Base-by-base conservation (phyloP, 2,329 filamentous ascomycete species). In the Cylindrodendrum hubeiense region DNA sequence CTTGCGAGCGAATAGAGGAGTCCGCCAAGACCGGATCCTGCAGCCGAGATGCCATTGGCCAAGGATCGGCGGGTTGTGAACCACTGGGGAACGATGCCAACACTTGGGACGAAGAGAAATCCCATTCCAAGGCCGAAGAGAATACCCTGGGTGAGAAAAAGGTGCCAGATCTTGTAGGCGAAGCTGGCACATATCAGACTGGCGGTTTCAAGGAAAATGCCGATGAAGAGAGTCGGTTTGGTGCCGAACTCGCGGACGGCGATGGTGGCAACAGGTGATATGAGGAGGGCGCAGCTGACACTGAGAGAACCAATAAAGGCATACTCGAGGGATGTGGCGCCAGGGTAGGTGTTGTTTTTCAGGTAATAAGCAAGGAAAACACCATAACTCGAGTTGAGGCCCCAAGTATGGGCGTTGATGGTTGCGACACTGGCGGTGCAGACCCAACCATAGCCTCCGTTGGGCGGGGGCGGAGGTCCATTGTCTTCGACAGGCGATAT, bases 51-150 rank as follows among this genome's bases (percentile, higher is more conserved):
- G 1, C 91, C 89, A 67, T 92, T 93, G 12, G 92, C 91, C 15
- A 94, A 83, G 28, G 89, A 91, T 2, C 92, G 86, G 26, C 84
- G 85, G 33, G 87, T 89, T 10, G 84, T 87, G 74, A 95, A 95
- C 91, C 91, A 94, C 76, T 94, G 91, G 2, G 91, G 87, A 0
- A 91, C 83, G 12, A 94, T 86, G 34, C 87, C 87, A 3, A 91
- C 90, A 5, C 85, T 88, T 1, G 88, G 87, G 0, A 92, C 91
- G 75, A 94, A 95, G 10, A 91, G 81, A 62, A 95, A 90, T 0
- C 93, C 93, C 86, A 95, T 91, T 3, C 92, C 93, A 22, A 91
- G 77, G n/a, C 93, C 93, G 67, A 95, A 95, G 58, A 89, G 87
- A 3, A 95, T 74, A 5, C 93, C 93, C 75, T 95, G 93, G 6